Evolutionary conservation across 805 yeast species (phyloP).

Genomic region (Blastobotrys muscicola): DNA sequence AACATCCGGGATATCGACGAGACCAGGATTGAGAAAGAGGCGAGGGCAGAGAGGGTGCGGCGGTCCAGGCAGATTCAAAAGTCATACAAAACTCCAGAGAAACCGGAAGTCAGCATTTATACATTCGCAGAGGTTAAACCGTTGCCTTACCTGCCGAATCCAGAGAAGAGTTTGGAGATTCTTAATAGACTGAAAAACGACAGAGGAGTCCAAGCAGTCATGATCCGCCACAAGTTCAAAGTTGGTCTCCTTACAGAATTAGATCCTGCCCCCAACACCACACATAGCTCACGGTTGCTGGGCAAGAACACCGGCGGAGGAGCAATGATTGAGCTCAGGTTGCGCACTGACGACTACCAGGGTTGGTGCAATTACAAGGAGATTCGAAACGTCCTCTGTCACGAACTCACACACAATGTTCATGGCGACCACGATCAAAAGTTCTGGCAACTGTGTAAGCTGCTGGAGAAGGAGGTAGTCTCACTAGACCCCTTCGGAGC

Average conservation of each 20-base stretch:
- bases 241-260: constrained; percentile 30
- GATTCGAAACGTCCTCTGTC: constrained; percentile 28
- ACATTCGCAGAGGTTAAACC: constrained; percentile 27
- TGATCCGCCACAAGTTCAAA: constrained; percentile 27
- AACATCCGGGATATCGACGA: constrained; percentile 18
- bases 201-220: constrained; percentile 28
- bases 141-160: constrained; percentile 24
- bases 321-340: constrained; percentile 27
- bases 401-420: constrained; percentile 32
- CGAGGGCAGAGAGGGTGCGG: constrained; percentile 13
- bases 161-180: constrained; percentile 22
- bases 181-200: constrained; percentile 27
- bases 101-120: constrained; percentile 14
- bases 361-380: constrained; percentile 29
- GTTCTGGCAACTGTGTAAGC: constrained; percentile 28
- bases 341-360: constrained; percentile 30
- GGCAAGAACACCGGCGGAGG: constrained; percentile 30
- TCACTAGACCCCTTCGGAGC: constrained; percentile 24
- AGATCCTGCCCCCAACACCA: constrained; percentile 31
- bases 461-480: constrained; percentile 28
- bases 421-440: constrained; percentile 27
- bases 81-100: constrained; percentile 1
- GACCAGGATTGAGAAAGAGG: constrained; percentile 14
- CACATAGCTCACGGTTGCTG: constrained; percentile 19
- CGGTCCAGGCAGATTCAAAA: no score